Evolutionary conservation across 108 stramenopile species (phyloP).

Genomic region (Fragilaria radians): DNA sequence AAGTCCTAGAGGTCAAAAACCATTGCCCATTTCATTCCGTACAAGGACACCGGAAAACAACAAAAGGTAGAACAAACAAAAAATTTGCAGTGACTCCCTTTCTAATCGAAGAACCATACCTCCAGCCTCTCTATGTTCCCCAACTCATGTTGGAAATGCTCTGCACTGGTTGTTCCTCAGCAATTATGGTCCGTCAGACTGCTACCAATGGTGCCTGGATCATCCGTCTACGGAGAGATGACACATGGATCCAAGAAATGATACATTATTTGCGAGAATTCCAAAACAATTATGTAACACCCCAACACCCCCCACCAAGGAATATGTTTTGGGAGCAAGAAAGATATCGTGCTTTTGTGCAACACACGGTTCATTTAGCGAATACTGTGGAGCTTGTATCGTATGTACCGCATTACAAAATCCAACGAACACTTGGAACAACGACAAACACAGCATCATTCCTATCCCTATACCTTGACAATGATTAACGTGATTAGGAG

Average conservation of each 20-base stretch:
- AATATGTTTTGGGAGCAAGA: conserved; percentile 63
- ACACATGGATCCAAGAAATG: conserved; percentile 82
- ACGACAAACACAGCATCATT: conserved; percentile 8
- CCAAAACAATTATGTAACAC: conserved; percentile 43
- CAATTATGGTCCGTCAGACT: conserved; percentile 78
- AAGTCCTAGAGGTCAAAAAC: conserved; percentile 85
- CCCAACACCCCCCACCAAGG: conserved; percentile 34
- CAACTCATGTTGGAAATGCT: conserved; percentile 87
- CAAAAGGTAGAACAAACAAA: background rate
- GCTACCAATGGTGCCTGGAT: conserved; percentile 72
- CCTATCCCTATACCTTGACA: too few relatives aligned
- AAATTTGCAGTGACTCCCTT: background rate
- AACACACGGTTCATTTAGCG: conserved; percentile 12
- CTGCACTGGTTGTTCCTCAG: conserved; percentile 57
- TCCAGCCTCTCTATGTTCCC: conserved; percentile 64
- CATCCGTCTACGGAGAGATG: conserved; percentile 65
- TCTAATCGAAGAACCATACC: conserved; percentile 9
- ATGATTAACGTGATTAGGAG: too few relatives aligned
- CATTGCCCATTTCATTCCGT: conserved; percentile 75
- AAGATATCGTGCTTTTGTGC: conserved; percentile 22
- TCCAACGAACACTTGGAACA: conserved; percentile 12
- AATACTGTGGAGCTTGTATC: conserved; percentile 15
- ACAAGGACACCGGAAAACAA: background rate
- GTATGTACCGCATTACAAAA: conserved; percentile 13
- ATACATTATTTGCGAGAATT: conserved; percentile 65